A percentile compares a stretch with the other conserved stretches of the same genome.
Conservation (phyloP, 768 basidiomycete species). For the Multifurca ochricompacta region DNA sequence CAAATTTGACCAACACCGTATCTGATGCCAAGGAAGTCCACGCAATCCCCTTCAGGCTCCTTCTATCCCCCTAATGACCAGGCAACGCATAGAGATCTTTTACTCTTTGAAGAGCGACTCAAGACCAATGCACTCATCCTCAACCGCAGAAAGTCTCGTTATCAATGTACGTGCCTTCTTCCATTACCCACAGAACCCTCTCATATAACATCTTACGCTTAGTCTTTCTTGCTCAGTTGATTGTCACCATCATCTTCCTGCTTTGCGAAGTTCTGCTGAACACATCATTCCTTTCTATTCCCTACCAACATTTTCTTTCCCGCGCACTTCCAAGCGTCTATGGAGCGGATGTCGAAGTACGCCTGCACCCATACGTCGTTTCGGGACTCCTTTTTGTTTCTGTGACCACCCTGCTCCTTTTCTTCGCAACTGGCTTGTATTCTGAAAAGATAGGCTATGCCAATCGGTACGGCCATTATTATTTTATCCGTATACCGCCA, state of each 20-base stretch:
- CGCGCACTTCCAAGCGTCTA: slow-evolving; percentile 47
- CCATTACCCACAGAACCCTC: background rate
- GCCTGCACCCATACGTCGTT: slow-evolving; percentile 65
- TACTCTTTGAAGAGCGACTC: slow-evolving; percentile 93
- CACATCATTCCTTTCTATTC: slow-evolving; percentile 56
- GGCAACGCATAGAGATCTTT: slow-evolving; percentile 78
- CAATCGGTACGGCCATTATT: slow-evolving; percentile 65
- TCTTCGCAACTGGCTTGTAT: slow-evolving; percentile 97
- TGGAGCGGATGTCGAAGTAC: slow-evolving; percentile 33
- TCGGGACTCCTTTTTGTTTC: slow-evolving; percentile 80
- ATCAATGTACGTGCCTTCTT: slow-evolving; percentile 60
- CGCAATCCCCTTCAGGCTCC: slow-evolving; percentile 26
- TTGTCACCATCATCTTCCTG: slow-evolving; percentile 61
- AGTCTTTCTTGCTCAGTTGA: slow-evolving; percentile 73
- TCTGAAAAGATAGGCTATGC: slow-evolving; percentile 94
- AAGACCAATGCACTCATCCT: slow-evolving; percentile 85
- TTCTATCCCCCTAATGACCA: slow-evolving; percentile 64
- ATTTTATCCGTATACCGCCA: background rate
- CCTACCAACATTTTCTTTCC: slow-evolving; percentile 47
- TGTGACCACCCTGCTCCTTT: slow-evolving; percentile 83
- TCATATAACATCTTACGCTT: slow-evolving; percentile 5
- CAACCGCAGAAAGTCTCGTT: slow-evolving; percentile 70
- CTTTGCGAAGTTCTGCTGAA: slow-evolving; percentile 69
- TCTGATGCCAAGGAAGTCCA: slow-evolving; percentile 27
- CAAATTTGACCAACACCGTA: background rate